phyloP scores from a whole-genome alignment of 1,284 basidiomycete species.

The Cystobasidium slooffiae region DNA sequence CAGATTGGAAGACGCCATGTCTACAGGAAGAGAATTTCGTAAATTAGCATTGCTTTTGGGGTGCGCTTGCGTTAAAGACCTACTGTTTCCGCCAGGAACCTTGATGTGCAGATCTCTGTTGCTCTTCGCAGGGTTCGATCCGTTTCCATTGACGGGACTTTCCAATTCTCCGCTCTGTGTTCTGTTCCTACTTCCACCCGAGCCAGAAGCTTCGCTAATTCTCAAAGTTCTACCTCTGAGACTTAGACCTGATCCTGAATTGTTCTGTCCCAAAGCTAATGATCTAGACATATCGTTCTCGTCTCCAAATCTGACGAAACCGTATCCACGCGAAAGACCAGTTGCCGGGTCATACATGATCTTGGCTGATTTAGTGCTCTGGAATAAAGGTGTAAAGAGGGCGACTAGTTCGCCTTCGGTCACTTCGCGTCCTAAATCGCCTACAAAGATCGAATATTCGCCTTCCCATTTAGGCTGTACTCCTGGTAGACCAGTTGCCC shows the following conservation, averaged over 20 bases:
- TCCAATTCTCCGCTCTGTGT: constrained; percentile 36
- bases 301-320: constrained; percentile 85
- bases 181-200: constrained; percentile 68
- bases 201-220: constrained; percentile 68
- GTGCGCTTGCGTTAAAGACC: too few species aligned
- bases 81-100: constrained; percentile 5
- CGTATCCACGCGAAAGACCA: constrained; percentile 84
- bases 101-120: constrained; percentile 37
- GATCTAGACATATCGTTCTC: constrained; percentile 84
- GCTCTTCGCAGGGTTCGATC: constrained; percentile 14
- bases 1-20: constrained; percentile 64
- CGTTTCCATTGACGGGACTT: not conserved
- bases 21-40: not conserved
- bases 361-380: constrained; percentile 88
- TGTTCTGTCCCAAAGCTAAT: constrained; percentile 61
- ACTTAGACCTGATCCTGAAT: constrained; percentile 50
- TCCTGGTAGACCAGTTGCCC: constrained; percentile 67
- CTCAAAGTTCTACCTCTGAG: constrained; percentile 54
- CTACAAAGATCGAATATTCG: constrained; percentile 88
- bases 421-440: constrained; percentile 84
- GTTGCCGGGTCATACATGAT: constrained; percentile 85
- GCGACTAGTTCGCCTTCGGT: constrained; percentile 82
- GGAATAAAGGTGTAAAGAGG: constrained; percentile 75
- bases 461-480: constrained; percentile 60
- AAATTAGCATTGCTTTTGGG: too few species aligned